These are phyloP conservation scores for Dispira parvispora DNA, from an alignment of 192 early-diverging fungal genomes.

Conservation along the genomic window DNA sequence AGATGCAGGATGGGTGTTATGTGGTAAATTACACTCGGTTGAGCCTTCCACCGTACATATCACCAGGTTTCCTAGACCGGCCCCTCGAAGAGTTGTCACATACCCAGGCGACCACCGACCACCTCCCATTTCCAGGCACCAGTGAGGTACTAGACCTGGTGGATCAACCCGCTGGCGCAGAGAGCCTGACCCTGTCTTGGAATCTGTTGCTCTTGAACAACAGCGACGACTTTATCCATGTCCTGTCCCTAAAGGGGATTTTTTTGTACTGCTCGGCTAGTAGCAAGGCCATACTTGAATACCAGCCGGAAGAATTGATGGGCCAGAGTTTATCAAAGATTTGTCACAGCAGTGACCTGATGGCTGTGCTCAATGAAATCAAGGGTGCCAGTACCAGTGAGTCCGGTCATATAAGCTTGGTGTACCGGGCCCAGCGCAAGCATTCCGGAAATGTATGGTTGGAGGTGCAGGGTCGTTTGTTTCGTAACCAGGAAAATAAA, in stretches of 20 bases:
- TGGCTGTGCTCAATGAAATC: conserved; percentile 49
- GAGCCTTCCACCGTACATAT: conserved; percentile 19
- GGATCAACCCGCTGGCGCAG: conserved; percentile 19
- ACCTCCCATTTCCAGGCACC: conserved; percentile 17
- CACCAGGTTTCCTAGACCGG: conserved; percentile 14
- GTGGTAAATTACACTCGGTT: conserved; percentile 30
- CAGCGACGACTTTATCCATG: conserved; percentile 42
- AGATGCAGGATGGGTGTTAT: conserved; percentile 42
- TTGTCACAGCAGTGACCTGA: conserved; percentile 46
- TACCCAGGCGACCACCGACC: conserved; percentile 17
- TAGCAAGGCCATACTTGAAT: conserved; percentile 31
- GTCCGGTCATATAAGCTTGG: conserved; percentile 16
- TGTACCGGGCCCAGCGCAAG: conserved; percentile 45
- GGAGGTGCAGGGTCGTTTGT: conserved; percentile 41
- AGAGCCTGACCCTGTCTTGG: conserved; percentile 17
- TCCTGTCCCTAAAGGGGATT: conserved; percentile 44
- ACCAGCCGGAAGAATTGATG: conserved; percentile 33
- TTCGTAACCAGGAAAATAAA: conserved; percentile 40
- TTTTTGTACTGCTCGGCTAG: conserved; percentile 42
- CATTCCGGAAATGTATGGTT: conserved; percentile 42
- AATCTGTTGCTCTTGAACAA: conserved; percentile 32
- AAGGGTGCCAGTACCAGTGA: conserved; percentile 25
- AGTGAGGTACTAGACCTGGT: conserved; percentile 23
- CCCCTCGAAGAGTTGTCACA: conserved; percentile 14
- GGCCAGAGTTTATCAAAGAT: conserved; percentile 36